phyloP scores from a whole-genome alignment of 768 basidiomycete genomes.

The Amanita thiersii region DNA sequence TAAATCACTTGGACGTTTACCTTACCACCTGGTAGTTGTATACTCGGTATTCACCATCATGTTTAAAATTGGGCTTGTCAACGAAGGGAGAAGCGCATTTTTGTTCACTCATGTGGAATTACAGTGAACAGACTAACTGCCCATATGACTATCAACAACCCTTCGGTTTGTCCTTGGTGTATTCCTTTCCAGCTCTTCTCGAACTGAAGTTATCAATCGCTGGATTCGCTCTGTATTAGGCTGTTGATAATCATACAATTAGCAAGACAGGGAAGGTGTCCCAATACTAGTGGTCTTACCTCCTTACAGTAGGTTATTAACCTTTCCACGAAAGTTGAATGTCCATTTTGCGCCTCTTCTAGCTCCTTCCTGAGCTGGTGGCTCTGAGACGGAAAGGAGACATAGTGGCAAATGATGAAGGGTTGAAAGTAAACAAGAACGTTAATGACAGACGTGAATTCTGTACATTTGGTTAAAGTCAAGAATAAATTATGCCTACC shows the following conservation, averaged over 20 bases:
- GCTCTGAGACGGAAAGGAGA: slow-evolving; percentile 30
- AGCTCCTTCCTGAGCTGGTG: slow-evolving; percentile 67
- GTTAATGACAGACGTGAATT: slow-evolving; percentile 4
- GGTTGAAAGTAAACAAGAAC: slow-evolving; percentile 3
- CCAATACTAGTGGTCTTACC: slow-evolving; percentile 34
- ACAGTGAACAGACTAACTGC: slow-evolving; percentile 27
- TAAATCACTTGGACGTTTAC: too few species aligned
- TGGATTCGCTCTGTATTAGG: slow-evolving; percentile 81
- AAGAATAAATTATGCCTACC: slow-evolving; percentile 35
- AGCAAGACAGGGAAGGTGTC: slow-evolving; percentile 7
- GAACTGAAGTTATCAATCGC: slow-evolving; percentile 69
- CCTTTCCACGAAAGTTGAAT: slow-evolving; percentile 77
- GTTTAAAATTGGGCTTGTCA: neutral
- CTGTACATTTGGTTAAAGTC: too few species aligned
- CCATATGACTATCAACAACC: slow-evolving; percentile 33
- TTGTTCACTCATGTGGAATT: too few species aligned
- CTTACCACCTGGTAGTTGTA: neutral
- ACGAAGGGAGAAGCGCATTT: too few species aligned
- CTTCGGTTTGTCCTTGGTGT: slow-evolving; percentile 36
- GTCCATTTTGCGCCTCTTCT: slow-evolving; percentile 72
- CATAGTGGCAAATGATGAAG: neutral
- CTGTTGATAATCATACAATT: slow-evolving; percentile 40
- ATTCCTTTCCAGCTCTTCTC: slow-evolving; percentile 78
- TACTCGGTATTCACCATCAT: neutral
- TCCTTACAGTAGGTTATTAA: slow-evolving; percentile 83